Evolutionary conservation across 768 basidiomycete species (phyloP).

Genomic region (Hygrocybe punicea): DNA sequence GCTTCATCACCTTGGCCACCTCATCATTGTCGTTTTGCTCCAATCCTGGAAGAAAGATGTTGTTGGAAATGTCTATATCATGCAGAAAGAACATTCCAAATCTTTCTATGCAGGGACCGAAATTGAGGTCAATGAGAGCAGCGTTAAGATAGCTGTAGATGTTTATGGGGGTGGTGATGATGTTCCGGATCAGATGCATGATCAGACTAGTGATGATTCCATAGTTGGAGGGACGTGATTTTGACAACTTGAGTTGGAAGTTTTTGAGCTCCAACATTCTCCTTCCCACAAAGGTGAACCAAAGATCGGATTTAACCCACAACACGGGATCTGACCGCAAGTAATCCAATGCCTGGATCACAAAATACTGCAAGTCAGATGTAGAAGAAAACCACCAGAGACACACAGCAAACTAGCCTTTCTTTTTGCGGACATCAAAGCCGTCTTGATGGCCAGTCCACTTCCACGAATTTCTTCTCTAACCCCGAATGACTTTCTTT

Average conservation of each 20-base stretch:
- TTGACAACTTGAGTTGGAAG: too few relatives aligned
- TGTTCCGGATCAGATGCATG: not conserved
- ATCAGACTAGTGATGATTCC: not conserved
- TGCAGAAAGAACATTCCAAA: conserved; percentile 1
- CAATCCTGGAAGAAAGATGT: too few relatives aligned
- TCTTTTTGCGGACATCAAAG: too few relatives aligned
- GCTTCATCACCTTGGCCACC: too few relatives aligned
- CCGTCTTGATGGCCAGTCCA: too few relatives aligned
- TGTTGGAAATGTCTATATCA: too few relatives aligned
- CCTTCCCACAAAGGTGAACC: not conserved
- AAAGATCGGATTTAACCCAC: not conserved
- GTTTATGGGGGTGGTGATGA: not conserved
- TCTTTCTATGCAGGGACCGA: not conserved
- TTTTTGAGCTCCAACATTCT: not conserved
- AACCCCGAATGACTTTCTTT: not conserved
- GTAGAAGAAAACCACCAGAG: too few relatives aligned
- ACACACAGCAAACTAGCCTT: too few relatives aligned
- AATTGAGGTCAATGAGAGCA: conserved; percentile 2
- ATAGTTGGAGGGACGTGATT: too few relatives aligned
- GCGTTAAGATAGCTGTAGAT: not conserved
- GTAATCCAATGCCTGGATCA: not conserved
- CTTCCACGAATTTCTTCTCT: not conserved
- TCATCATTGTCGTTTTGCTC: too few relatives aligned
- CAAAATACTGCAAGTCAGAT: too few relatives aligned
- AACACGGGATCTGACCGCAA: not conserved